A percentile compares a stretch with the other conserved stretches of the same genome.
Conservation (phyloP, 169 alveolate species). For the Besnoitia besnoiti region DNA sequence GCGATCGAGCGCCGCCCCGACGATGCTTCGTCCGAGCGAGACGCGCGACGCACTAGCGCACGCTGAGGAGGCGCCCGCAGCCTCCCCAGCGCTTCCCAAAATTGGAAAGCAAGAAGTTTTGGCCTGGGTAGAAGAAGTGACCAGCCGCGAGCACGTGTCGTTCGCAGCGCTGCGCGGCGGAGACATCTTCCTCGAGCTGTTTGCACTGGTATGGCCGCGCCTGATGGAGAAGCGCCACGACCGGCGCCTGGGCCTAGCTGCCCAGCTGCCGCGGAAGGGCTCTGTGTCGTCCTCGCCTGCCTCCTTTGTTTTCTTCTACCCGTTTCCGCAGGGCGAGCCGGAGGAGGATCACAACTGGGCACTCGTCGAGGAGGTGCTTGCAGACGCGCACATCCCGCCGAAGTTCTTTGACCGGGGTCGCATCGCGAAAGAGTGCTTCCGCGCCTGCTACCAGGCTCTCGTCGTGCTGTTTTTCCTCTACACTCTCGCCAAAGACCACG, state of each 20-base stretch:
- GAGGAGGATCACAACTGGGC: slow-evolving; percentile 68
- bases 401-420: slow-evolving; percentile 52
- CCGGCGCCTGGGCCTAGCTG: not conserved
- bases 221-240: slow-evolving; percentile 40
- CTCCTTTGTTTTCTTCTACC: not conserved
- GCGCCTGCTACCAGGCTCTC: slow-evolving; percentile 70
- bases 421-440: slow-evolving; percentile 46
- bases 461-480: slow-evolving; percentile 70
- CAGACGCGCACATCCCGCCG: slow-evolving; percentile 61
- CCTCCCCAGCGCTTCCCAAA: no score
- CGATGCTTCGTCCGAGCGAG: no score
- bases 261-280: not conserved
- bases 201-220: slow-evolving; percentile 72
- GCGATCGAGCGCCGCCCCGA: no score
- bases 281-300: not conserved
- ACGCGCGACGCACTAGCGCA: no score
- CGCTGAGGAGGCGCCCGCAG: no score
- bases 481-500: slow-evolving; percentile 71
- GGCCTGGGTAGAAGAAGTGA: slow-evolving; percentile 59
- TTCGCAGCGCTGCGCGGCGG: slow-evolving; percentile 68
- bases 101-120: slow-evolving; percentile 67
- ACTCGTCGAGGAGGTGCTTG: slow-evolving; percentile 59
- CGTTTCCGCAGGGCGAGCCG: slow-evolving; percentile 8
- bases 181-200: slow-evolving; percentile 59
- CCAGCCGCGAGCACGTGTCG: slow-evolving; percentile 38